Conservation (phyloP, 2,329 filamentous ascomycete genomes). For the Emydomyces testavorans region DNA sequence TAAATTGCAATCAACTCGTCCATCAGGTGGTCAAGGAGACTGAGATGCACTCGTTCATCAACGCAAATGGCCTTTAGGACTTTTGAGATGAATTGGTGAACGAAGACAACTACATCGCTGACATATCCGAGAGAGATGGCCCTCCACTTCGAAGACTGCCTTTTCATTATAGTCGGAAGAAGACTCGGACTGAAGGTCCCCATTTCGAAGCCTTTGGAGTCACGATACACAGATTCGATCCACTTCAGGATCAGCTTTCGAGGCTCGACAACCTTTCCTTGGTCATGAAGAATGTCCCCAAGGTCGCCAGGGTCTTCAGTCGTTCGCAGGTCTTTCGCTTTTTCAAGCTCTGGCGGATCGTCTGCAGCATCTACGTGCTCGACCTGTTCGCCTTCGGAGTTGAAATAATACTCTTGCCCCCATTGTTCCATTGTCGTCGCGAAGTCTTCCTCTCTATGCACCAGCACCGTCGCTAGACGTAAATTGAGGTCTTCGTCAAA, state of each 20-base stretch:
- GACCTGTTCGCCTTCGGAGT: neutral
- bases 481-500: constrained; percentile 27
- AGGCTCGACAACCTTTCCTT: constrained; percentile 14
- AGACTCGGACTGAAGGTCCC: constrained; percentile 37
- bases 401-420: constrained; percentile 19
- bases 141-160: constrained; percentile 46
- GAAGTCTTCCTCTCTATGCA: constrained; percentile 22
- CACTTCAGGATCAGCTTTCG: constrained; percentile 33
- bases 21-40: constrained; percentile 37
- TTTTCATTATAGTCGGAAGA: constrained; percentile 36
- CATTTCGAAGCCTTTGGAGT: constrained; percentile 44
- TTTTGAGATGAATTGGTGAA: constrained; percentile 43
- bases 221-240: constrained; percentile 35
- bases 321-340: neutral
- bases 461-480: constrained; percentile 26
- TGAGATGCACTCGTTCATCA: constrained; percentile 34
- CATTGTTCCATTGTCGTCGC: constrained; percentile 17
- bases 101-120: constrained; percentile 40
- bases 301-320: constrained; percentile 11
- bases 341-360: neutral
- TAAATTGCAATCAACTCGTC: constrained; percentile 41
- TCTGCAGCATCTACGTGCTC: neutral
- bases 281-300: constrained; percentile 16
- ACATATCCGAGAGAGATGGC: constrained; percentile 40
- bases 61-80: constrained; percentile 37